Conservation (phyloP, 805 yeast genomes). For the Saccharomycopsis malanga region DNA sequence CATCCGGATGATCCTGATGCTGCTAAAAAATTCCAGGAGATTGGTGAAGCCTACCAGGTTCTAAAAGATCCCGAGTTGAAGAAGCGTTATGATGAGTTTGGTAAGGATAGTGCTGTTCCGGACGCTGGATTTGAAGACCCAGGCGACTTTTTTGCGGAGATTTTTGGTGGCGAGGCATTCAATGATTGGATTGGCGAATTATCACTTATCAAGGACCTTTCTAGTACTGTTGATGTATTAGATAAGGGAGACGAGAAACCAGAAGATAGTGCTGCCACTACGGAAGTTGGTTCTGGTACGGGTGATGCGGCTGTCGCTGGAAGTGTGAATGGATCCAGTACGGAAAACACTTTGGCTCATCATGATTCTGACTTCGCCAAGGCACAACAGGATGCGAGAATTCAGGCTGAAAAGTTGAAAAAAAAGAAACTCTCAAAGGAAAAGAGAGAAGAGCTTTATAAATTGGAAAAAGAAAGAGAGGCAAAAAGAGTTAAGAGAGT, state of each 20-base stretch:
- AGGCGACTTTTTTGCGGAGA: conserved; percentile 69
- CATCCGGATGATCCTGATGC: conserved; percentile 93
- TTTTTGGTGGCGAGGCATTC: conserved; percentile 81
- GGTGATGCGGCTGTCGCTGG: background rate
- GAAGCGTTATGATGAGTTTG: conserved; percentile 72
- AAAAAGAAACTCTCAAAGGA: conserved; percentile 29
- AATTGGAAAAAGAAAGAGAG: conserved; percentile 49
- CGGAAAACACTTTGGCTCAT: conserved; percentile 9
- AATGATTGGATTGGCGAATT: conserved; percentile 75
- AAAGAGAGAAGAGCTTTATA: conserved; percentile 43
- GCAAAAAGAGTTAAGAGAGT: conserved; percentile 43
- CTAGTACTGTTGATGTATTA: conserved; percentile 47
- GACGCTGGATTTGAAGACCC: conserved; percentile 79
- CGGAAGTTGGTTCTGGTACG: background rate
- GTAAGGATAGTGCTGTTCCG: conserved; percentile 69
- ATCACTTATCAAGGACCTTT: conserved; percentile 56
- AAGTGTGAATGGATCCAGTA: background rate
- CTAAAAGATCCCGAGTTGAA: conserved; percentile 67
- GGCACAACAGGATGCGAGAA: conserved; percentile 32
- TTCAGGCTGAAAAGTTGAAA: conserved; percentile 27
- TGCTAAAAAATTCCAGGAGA: conserved; percentile 75
- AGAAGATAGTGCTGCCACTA: conserved; percentile 10
- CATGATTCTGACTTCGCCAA: conserved; percentile 16
- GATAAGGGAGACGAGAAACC: conserved; percentile 28
- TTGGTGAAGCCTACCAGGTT: conserved; percentile 67